phyloP scores from a whole-genome alignment of 257 asterid species.

The Primulina huaijiensis region DNA sequence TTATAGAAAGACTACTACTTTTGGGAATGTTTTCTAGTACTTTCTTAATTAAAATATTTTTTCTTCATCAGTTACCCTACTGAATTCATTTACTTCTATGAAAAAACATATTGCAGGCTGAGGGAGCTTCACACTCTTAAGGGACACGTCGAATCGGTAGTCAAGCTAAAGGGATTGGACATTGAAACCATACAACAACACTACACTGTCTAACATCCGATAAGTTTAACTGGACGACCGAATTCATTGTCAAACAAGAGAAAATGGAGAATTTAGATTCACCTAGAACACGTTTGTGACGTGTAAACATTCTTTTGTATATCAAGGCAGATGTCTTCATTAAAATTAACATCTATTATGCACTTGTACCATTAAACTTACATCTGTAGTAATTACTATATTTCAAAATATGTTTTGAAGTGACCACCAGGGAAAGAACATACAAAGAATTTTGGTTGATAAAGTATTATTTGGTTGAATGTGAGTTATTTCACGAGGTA shows the following conservation, averaged over 20 bases:
- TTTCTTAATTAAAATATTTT: background rate
- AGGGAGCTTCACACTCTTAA: conserved; percentile 44
- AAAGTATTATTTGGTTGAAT: no score
- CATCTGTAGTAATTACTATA: background rate
- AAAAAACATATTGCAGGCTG: conserved; percentile 23
- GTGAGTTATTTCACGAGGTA: background rate
- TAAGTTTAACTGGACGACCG: background rate
- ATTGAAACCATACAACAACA: conserved; percentile 44
- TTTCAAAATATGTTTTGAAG: background rate
- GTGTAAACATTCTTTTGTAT: background rate
- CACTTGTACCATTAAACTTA: background rate
- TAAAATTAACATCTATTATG: background rate
- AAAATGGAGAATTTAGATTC: background rate
- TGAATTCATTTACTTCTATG: background rate
- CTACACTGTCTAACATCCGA: conserved; percentile 32
- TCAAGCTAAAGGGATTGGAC: conserved; percentile 46
- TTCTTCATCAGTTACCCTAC: background rate
- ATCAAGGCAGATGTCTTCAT: background rate
- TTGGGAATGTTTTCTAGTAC: background rate
- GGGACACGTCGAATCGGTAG: conserved; percentile 48
- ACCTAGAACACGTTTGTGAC: background rate
- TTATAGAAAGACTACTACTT: background rate
- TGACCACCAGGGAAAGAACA: no score
- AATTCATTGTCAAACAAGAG: background rate
- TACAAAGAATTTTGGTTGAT: no score